Conservation (phyloP, 176 grass and related monocot genomes). For the Calamus simplicifolius region DNA sequence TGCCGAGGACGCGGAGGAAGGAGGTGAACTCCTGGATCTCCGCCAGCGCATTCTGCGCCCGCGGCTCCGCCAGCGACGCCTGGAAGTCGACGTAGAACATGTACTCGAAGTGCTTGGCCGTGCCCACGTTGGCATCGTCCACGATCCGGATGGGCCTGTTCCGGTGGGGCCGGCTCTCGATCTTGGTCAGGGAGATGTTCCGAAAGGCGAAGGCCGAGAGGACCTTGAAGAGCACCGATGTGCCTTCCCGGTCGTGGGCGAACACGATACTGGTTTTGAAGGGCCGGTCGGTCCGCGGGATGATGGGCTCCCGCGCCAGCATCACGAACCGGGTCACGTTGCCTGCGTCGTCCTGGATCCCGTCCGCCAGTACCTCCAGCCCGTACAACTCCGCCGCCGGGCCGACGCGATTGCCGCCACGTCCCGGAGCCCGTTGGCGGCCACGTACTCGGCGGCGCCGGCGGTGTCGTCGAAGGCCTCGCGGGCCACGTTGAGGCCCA, state of each 20-base stretch:
- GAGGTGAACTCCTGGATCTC: constrained; percentile 95
- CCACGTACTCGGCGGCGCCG: constrained; percentile 65
- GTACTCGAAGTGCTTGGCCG: constrained; percentile 95
- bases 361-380: constrained; percentile 67
- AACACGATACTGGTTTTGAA: constrained; percentile 99
- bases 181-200: constrained; percentile 76
- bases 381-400: constrained; percentile 81
- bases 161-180: constrained; percentile 87
- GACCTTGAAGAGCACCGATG: constrained; percentile 89
- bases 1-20: constrained; percentile 74
- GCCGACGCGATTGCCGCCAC: constrained; percentile 83
- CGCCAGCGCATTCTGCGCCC: constrained; percentile 83
- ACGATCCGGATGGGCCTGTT: constrained; percentile 77
- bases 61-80: constrained; percentile 64
- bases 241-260: constrained; percentile 69
- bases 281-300: constrained; percentile 78
- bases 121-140: constrained; percentile 82
- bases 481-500: constrained; percentile 90
- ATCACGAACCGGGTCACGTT: constrained; percentile 94
- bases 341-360: constrained; percentile 79
- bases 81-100: constrained; percentile 97
- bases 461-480: constrained; percentile 98
- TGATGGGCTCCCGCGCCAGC: constrained; percentile 80
- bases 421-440: constrained; percentile 63
- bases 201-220: constrained; percentile 84